phyloP scores from a whole-genome alignment of 345 rosid species.

The Eucalyptus polyanthemos region DNA sequence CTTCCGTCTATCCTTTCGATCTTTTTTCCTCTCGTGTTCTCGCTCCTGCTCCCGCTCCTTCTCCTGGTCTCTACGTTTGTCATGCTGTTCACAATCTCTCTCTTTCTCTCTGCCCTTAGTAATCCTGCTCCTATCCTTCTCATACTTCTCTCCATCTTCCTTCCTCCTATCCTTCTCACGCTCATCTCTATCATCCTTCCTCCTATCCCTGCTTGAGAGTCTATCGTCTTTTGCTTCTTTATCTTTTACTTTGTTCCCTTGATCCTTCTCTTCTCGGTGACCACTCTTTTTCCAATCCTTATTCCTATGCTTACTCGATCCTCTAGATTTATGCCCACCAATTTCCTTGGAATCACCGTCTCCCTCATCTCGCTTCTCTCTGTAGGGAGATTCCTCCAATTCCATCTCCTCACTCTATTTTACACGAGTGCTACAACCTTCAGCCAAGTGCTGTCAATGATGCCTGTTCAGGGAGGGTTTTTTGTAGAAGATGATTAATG shows the following conservation, averaged over 20 bases:
- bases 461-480: neutral
- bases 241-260: neutral
- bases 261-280: neutral
- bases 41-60: conserved; percentile 25
- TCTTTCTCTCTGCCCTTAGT: conserved; percentile 30
- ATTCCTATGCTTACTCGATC: conserved; percentile 6
- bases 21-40: conserved; percentile 23
- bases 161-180: conserved; percentile 31
- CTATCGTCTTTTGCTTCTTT: neutral
- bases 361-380: neutral
- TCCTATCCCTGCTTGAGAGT: neutral
- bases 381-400: neutral
- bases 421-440: neutral
- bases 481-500: neutral
- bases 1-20: conserved; percentile 4
- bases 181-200: neutral
- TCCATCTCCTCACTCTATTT: neutral
- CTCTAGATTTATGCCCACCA: neutral
- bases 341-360: conserved; percentile 11
- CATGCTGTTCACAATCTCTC: conserved; percentile 17
- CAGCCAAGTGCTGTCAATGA: neutral
- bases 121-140: conserved; percentile 21
- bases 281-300: neutral
- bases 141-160: conserved; percentile 1
- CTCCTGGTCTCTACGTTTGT: conserved; percentile 15